Base-by-base conservation (phyloP, 306 rosid genomes). In the Inga laurina region DNA sequence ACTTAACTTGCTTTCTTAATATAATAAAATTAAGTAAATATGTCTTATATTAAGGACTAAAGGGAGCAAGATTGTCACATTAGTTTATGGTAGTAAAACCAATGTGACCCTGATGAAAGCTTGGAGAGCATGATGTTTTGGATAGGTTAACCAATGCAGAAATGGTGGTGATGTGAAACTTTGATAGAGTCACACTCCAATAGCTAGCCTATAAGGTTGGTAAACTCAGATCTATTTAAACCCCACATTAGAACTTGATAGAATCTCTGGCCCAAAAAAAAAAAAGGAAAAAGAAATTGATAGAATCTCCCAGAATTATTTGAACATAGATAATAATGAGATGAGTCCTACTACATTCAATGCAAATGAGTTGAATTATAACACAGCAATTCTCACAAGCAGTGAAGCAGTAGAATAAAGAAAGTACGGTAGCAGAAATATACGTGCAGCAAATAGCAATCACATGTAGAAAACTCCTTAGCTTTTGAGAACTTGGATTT, bases 111-210 rank as follows among this genome's bases (percentile, higher is more conserved):
- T 45, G 37, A 19, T 15, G 64, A 65, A 32, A 52, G 61, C 34
- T 37, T 10, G 51, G 41, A 39, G 16, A 77, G 56, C 34, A 77
- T 7, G 66, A 35, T 69, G 56, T 56, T 72, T 45, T 45, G 49
- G 78, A 68, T 78, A 75, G 54, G 69, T 61, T 48, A 74, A 61
- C 61, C 62, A 34, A 10, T 78, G 78, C 46, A 75, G 70, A 67
- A 48, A 61, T 62, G 34, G 35, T 61, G 66, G 10, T 59, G 32
- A 59, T 59, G 34, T 59, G 66, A 22, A 59, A 14, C 5, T 59
- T 59, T 59, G 66, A 24, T n/a, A 9, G 34, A 22, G 66, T 59
- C 15, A 59, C 66, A n/a, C 66, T 59, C 34, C 34, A 59, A 59
- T n/a, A 59, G 16, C 35, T 62, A 62, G 68, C 34, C 27, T 11